These are phyloP conservation scores for Rhizomucor pusillus DNA, from an alignment of 371 early-diverging fungal genomes.

Conservation along the genomic window DNA sequence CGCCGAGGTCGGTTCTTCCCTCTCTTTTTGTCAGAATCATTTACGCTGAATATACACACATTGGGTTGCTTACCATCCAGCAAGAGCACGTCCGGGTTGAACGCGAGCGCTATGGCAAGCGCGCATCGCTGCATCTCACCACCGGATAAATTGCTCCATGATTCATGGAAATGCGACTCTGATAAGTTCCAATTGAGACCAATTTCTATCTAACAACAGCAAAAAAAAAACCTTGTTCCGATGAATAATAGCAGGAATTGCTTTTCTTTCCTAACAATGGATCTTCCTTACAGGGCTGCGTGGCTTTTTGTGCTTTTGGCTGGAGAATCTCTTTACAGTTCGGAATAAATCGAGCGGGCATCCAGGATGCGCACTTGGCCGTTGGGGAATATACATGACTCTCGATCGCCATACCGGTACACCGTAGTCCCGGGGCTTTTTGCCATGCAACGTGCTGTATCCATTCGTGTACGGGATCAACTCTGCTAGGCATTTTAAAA, in stretches of 20 bases:
- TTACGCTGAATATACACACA: no score
- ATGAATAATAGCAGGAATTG: no score
- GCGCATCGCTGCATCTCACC: conserved; percentile 89
- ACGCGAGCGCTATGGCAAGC: conserved; percentile 77
- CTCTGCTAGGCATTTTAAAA: conserved; percentile 82
- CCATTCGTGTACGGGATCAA: conserved; percentile 68
- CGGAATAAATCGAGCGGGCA: conserved; percentile 71
- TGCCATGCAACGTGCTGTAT: conserved; percentile 50
- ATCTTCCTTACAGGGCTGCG: no score
- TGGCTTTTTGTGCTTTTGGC: conserved; percentile 41
- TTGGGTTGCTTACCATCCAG: conserved; percentile 81
- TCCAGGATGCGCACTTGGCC: conserved; percentile 71
- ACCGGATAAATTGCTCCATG: conserved; percentile 80
- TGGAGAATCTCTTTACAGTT: conserved; percentile 51
- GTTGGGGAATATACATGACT: conserved; percentile 87
- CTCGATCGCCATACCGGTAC: conserved; percentile 75
- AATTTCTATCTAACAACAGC: conserved; percentile 41
- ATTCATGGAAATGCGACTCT: conserved; percentile 69
- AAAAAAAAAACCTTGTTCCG: no score
- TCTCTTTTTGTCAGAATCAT: background rate
- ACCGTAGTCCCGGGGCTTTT: conserved; percentile 59
- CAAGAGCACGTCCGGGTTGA: conserved; percentile 74
- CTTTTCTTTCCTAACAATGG: no score
- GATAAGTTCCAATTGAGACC: conserved; percentile 66
- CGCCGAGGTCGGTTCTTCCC: conserved; percentile 83